Evolutionary conservation across 2,329 filamentous ascomycete genomes (phyloP).

Genomic region (Fusarium verrucosum): DNA sequence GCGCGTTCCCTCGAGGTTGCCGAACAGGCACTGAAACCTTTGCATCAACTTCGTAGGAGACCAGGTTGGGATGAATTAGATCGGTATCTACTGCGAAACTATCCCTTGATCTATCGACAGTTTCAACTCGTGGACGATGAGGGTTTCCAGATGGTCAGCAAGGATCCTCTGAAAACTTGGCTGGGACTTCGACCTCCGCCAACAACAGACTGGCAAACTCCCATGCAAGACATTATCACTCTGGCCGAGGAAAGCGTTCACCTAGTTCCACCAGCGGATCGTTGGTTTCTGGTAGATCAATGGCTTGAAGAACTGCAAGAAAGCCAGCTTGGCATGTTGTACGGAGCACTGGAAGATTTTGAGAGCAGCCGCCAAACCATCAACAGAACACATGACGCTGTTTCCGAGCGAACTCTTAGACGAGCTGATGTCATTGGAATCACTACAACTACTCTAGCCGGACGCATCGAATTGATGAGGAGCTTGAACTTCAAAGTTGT

Average conservation of each 20-base stretch:
- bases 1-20: not conserved
- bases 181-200: not conserved
- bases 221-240: not conserved
- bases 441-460: constrained; percentile 66
- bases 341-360: not conserved
- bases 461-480: constrained; percentile 57
- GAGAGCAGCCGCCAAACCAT: not conserved
- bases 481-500: constrained; percentile 62
- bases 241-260: not conserved
- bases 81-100: not conserved
- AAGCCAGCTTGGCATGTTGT: not conserved
- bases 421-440: constrained; percentile 61
- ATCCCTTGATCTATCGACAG: not conserved
- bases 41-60: not conserved
- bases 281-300: not conserved
- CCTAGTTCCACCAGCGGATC: not conserved
- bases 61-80: not conserved
- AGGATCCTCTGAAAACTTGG: not conserved
- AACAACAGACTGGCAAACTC: not conserved
- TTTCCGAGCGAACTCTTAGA: constrained; percentile 48
- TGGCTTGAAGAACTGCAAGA: not conserved
- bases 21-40: not conserved
- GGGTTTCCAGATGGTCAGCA: not conserved
- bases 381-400: constrained; percentile 40
- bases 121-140: not conserved